Base-by-base conservation (phyloP, 495 filamentous ascomycete genomes). In the Podospora sp. region DNA sequence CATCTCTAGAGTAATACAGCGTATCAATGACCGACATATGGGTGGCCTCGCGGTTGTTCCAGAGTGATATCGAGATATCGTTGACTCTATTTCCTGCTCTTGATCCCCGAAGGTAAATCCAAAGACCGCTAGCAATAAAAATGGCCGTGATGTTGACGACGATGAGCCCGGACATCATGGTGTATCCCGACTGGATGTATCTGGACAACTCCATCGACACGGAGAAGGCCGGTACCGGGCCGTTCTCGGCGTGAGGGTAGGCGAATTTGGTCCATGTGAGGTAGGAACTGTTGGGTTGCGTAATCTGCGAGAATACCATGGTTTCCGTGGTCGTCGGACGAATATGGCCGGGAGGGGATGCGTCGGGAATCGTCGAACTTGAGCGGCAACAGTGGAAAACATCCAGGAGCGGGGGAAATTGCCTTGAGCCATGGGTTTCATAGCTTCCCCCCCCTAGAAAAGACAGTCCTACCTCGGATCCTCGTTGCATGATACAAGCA, bases 231-330 rank as follows among this genome's bases (percentile, higher is more conserved):
- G 22, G 22, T 8, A 57, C 53, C 53, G 53, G 22, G 22, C 53
- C 52, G 22, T 21, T 18, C 12, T 57, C 26, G 26, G 22, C 21
- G 21, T 57, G 16, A 6, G 53, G 53, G 22, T 21, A 57, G 11
- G 26, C 26, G 53, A 57, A 57, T 27, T 21, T 57, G 16, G 22
- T 24, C 22, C 22, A 27, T 27, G 26, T 24, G 22, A 57, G 11
- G 22, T 26, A 57, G 22, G 16, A 21, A 21, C 53, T 57, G 53
- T 57, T 21, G 53, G 53, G 53, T 21, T 57, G 53, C 7, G 22
- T 24, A 57, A 57, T 27, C 21, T 57, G 53, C 0, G 53, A 57
- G 53, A 57, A 16, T 11, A 57, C 53, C 53, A 57, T 57, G 53
- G 21, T 26, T 26, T 9, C 7, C 53, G 53, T 26, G 7, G 3